Evolutionary conservation across 2,329 filamentous ascomycete genomes (phyloP).

Genomic region (Aspergillus quadricinctus): DNA sequence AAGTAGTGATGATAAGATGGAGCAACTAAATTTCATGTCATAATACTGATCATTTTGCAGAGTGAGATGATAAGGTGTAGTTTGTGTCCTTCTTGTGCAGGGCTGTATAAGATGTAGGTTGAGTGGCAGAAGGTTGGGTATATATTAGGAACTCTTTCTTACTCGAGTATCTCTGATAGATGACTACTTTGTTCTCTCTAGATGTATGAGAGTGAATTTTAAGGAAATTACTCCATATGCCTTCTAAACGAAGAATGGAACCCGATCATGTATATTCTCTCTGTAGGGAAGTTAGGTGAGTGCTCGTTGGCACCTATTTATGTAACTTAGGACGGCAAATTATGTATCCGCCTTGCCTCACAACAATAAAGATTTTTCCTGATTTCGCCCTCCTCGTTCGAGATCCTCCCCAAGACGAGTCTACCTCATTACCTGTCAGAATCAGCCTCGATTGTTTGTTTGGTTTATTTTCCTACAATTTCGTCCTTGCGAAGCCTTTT

Average conservation of each 20-base stretch:
- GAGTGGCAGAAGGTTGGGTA: background rate
- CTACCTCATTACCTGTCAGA: background rate
- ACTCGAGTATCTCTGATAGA: background rate
- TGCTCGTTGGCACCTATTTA: slow-evolving; percentile 1
- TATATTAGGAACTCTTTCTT: background rate
- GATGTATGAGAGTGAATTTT: background rate
- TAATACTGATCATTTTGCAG: background rate
- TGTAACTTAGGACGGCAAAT: slow-evolving; percentile 10
- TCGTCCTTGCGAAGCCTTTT: background rate
- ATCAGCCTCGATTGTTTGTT: background rate
- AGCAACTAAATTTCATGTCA: background rate
- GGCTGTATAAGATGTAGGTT: background rate
- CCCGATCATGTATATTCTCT: background rate
- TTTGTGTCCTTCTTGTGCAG: background rate
- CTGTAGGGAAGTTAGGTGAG: background rate
- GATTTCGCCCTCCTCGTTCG: background rate
- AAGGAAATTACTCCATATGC: background rate
- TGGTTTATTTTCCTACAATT: background rate
- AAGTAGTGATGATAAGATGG: background rate
- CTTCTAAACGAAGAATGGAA: background rate
- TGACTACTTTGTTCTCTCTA: background rate
- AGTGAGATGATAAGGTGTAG: background rate
- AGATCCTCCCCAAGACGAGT: background rate
- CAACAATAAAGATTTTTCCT: background rate
- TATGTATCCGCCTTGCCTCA: slow-evolving; percentile 7